phyloP scores from a whole-genome alignment of 768 basidiomycete genomes.

The Collybia sp. region DNA sequence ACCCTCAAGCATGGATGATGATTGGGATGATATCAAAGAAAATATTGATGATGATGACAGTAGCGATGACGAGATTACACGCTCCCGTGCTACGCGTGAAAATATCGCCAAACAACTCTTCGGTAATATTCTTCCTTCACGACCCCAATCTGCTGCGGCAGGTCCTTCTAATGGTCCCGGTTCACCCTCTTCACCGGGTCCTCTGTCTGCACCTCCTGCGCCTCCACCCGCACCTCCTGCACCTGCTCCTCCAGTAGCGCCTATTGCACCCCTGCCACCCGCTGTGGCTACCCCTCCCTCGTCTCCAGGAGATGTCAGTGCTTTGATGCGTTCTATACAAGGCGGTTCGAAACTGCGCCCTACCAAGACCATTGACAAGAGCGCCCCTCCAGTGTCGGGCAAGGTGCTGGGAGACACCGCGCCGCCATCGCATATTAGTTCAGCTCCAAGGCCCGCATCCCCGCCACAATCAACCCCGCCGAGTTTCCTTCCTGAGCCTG shows the following conservation, averaged over 20 bases:
- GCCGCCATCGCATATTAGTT: slow-evolving; percentile 66
- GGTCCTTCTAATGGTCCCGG: slow-evolving; percentile 49
- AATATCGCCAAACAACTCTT: slow-evolving; percentile 81
- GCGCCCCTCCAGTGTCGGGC: slow-evolving; percentile 64
- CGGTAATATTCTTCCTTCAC: slow-evolving; percentile 57
- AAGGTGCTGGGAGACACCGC: slow-evolving; percentile 71
- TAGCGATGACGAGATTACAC: slow-evolving; percentile 76
- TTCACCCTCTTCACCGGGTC: slow-evolving; percentile 29
- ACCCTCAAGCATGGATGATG: slow-evolving; percentile 46
- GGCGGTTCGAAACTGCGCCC: slow-evolving; percentile 67
- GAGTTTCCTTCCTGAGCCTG: slow-evolving; percentile 21
- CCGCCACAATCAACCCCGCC: slow-evolving; percentile 29
- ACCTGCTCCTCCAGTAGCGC: slow-evolving; percentile 16
- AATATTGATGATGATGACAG: slow-evolving; percentile 63
- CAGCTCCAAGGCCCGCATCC: slow-evolving; percentile 36
- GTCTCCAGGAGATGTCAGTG: slow-evolving; percentile 47
- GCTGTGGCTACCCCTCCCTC: slow-evolving; percentile 4
- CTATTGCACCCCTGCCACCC: slow-evolving; percentile 26
- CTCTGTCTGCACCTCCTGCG: slow-evolving; percentile 18
- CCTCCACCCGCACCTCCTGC: slow-evolving; percentile 25
- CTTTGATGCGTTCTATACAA: slow-evolving; percentile 78
- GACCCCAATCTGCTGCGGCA: slow-evolving; percentile 52
- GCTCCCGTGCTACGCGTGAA: slow-evolving; percentile 56
- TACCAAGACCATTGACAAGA: slow-evolving; percentile 81
- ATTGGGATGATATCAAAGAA: slow-evolving; percentile 84